Evolutionary conservation across 192 early-diverging fungal species (phyloP).

Genomic region (Coemansia sp.): DNA sequence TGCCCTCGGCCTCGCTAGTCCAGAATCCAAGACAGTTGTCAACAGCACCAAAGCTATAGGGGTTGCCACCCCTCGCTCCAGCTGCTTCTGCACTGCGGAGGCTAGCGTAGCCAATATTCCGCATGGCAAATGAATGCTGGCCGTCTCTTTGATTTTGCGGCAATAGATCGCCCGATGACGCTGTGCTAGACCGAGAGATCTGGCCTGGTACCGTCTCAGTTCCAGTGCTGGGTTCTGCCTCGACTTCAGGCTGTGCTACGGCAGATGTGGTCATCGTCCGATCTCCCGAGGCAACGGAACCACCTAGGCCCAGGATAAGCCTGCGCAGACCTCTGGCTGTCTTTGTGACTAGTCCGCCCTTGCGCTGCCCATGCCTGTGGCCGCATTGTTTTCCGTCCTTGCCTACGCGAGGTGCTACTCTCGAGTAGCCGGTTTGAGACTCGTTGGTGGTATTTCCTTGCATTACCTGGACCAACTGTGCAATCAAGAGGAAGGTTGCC

Average conservation of each 20-base stretch:
- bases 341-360: slow-evolving; percentile 15
- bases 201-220: slow-evolving; percentile 42
- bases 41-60: slow-evolving; percentile 79
- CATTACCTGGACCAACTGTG: slow-evolving; percentile 80
- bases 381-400: slow-evolving; percentile 20
- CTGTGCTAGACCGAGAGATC: slow-evolving; percentile 31
- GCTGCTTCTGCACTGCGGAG: slow-evolving; percentile 20
- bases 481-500: slow-evolving; percentile 75
- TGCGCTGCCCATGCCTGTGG: slow-evolving; percentile 19
- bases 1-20: slow-evolving; percentile 60
- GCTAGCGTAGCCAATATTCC: slow-evolving; percentile 23
- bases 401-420: slow-evolving; percentile 21
- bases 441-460: slow-evolving; percentile 90
- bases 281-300: slow-evolving; percentile 28
- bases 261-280: slow-evolving; percentile 19
- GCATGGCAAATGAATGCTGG: slow-evolving; percentile 38
- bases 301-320: slow-evolving; percentile 36
- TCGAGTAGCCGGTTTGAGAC: slow-evolving; percentile 71
- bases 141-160: slow-evolving; percentile 22
- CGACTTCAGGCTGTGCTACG: slow-evolving; percentile 4
- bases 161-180: slow-evolving; percentile 32
- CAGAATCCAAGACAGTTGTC: slow-evolving; percentile 90
- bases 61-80: slow-evolving; percentile 50
- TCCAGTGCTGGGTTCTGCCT: slow-evolving; percentile 45
- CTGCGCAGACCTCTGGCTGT: slow-evolving; percentile 28